Evolutionary conservation across 352 stramenopile species (phyloP).

Genomic region (Phytopythium cucurbitacearum): DNA sequence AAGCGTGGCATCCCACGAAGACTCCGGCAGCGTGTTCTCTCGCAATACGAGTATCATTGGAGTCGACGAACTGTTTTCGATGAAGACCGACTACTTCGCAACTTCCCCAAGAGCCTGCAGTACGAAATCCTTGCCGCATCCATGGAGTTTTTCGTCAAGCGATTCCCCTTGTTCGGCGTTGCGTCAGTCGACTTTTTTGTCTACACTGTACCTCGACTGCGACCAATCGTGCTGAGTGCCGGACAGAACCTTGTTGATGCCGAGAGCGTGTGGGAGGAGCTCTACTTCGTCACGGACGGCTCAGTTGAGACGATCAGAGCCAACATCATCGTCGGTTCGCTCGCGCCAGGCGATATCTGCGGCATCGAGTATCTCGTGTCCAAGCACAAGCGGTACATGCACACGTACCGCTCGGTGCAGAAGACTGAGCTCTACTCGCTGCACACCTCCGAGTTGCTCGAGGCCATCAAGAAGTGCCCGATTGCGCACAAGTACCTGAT

Average conservation of each 20-base stretch:
- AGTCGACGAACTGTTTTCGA: slow-evolving; percentile 69
- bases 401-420: slow-evolving; percentile 55
- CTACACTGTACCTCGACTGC: slow-evolving; percentile 47
- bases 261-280: slow-evolving; percentile 77
- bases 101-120: slow-evolving; percentile 67
- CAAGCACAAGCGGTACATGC: slow-evolving; percentile 42
- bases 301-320: slow-evolving; percentile 53
- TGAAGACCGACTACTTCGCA: slow-evolving; percentile 53
- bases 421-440: slow-evolving; percentile 74
- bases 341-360: slow-evolving; percentile 65
- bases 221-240: slow-evolving; percentile 55
- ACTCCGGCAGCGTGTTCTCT: slow-evolving; percentile 64
- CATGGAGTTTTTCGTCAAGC: slow-evolving; percentile 74
- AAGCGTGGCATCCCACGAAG: slow-evolving; percentile 60
- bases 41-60: slow-evolving; percentile 83
- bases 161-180: slow-evolving; percentile 72
- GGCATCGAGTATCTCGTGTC: slow-evolving; percentile 73
- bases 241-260: slow-evolving; percentile 63
- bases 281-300: slow-evolving; percentile 67
- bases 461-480: slow-evolving; percentile 52
- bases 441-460: slow-evolving; percentile 53
- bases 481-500: slow-evolving; percentile 62
- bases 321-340: slow-evolving; percentile 55
- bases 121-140: slow-evolving; percentile 78
- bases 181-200: slow-evolving; percentile 79